Evolutionary conservation across 495 filamentous ascomycete species (phyloP).

Genomic region (Aspergillus campestris): DNA sequence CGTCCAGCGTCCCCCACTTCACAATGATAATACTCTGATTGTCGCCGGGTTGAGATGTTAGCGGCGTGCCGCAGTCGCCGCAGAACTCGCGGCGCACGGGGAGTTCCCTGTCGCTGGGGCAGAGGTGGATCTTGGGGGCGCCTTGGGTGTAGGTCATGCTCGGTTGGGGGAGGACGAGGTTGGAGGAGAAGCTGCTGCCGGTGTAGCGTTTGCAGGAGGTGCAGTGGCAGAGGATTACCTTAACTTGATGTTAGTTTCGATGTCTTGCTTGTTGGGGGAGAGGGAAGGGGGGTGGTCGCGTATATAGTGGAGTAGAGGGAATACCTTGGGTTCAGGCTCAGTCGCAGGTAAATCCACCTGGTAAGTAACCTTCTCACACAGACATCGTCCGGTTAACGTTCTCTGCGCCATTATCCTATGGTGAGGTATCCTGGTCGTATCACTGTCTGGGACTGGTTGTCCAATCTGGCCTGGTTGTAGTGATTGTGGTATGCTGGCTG

Average conservation of each 20-base stretch:
- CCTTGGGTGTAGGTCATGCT: slow-evolving; percentile 12
- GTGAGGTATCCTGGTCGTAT: background rate
- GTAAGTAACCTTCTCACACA: slow-evolving; percentile 21
- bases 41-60: slow-evolving; percentile 11
- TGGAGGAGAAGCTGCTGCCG: slow-evolving; percentile 21
- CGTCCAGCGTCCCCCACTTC: slow-evolving; percentile 23
- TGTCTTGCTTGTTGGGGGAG: background rate
- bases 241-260: background rate
- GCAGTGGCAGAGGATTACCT: slow-evolving; percentile 26
- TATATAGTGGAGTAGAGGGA: background rate
- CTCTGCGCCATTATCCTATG: slow-evolving; percentile 1
- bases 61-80: slow-evolving; percentile 17
- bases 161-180: slow-evolving; percentile 14
- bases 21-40: slow-evolving; percentile 3
- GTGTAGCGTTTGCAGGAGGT: slow-evolving; percentile 23
- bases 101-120: slow-evolving; percentile 7
- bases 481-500: no score
- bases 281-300: background rate
- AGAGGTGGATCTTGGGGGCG: slow-evolving; percentile 15
- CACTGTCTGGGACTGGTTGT: background rate
- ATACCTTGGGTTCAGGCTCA: slow-evolving; percentile 15
- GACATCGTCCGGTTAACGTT: slow-evolving; percentile 16
- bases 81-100: slow-evolving; percentile 16
- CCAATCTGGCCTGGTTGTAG: background rate
- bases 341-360: slow-evolving; percentile 13